Base-by-base conservation (phyloP, 2,329 filamentous ascomycete species). In the Paracoccidioides brasiliensis region DNA sequence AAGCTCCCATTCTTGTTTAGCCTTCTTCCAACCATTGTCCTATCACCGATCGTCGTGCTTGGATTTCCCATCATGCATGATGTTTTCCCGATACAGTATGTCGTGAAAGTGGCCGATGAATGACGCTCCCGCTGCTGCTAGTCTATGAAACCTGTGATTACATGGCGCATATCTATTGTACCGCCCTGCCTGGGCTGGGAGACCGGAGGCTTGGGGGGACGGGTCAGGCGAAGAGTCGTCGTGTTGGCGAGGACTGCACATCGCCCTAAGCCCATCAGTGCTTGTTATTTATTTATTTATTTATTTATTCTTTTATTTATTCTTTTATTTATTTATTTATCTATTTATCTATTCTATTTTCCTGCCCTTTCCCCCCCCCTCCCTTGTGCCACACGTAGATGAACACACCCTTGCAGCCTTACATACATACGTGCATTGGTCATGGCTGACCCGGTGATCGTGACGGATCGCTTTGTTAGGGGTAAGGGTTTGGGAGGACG, bases 41-140 rank as follows among this genome's bases (percentile, higher is more conserved):
- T 51, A 51, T 40, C 35, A 51, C 8, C 35, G n/a, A 41, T 41
- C 49, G 46, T 7, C 46, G 35, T 37, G 28, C 37, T 35, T 51
- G 33, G 43, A 51, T 40, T 51, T n/a, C n/a, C n/a, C 49, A 41
- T 22, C 49, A 40, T 51, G 33, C 33, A 51, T 51, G 49, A 51
- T 9, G 35, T 12, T 30, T 45, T 4, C 28, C 35, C 37, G 49
- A 41, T n/a, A n/a, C n/a, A n/a, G n/a, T 51, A 37, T 14, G 37
- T 40, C 35, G 35, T 51, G 49, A 51, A 51, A 51, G 28, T 51
- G 49, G 49, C 49, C 49, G 49, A 51, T 51, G 49, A 41, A 51
- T 41, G 37, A 41, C 35, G 37, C 49, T 51, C 6, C 46, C 14
- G 35, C 15, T 51, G 37, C 15, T 51, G 49, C 35, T 51, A 15